Percentiles rank a stretch among this genome's conserved stretches.
Conservation (phyloP, 2,329 filamentous ascomycete species). For the Nemania sp. region DNA sequence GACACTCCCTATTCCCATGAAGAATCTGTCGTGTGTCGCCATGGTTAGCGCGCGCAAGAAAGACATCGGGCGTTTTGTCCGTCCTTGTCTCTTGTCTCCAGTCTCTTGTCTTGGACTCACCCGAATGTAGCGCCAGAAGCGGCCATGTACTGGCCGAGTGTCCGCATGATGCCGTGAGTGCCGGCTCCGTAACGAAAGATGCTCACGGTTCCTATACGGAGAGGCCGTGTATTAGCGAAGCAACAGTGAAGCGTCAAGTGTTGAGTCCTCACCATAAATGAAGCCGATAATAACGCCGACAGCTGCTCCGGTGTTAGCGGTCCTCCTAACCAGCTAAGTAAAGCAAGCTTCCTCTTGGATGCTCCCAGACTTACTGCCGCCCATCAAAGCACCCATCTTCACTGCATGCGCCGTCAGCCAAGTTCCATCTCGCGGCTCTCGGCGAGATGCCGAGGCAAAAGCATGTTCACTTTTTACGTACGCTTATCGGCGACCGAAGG, state of each 20-base stretch:
- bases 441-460: not conserved
- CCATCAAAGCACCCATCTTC: conserved; percentile 99
- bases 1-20: conserved; percentile 98
- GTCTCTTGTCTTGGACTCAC: conserved; percentile 54
- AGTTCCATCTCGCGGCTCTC: conserved; percentile 23
- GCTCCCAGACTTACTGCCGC: conserved; percentile 74
- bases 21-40: conserved; percentile 62
- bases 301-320: conserved; percentile 55
- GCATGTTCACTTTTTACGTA: conserved; percentile 44
- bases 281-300: conserved; percentile 97
- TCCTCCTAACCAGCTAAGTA: not conserved
- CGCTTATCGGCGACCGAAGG: conserved; percentile 74
- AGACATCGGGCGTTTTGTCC: no score
- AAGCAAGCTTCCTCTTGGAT: no score
- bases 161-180: conserved; percentile 90
- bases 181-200: conserved; percentile 95
- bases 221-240: conserved; percentile 16
- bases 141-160: conserved; percentile 94
- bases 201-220: conserved; percentile 75
- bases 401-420: conserved; percentile 56
- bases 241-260: not conserved
- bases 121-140: conserved; percentile 95
- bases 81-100: not conserved
- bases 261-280: conserved; percentile 73
- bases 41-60: conserved; percentile 28